These are phyloP conservation scores for Schrenkiella parvula DNA, from an alignment of 345 rosid species.

Conservation along the genomic window DNA sequence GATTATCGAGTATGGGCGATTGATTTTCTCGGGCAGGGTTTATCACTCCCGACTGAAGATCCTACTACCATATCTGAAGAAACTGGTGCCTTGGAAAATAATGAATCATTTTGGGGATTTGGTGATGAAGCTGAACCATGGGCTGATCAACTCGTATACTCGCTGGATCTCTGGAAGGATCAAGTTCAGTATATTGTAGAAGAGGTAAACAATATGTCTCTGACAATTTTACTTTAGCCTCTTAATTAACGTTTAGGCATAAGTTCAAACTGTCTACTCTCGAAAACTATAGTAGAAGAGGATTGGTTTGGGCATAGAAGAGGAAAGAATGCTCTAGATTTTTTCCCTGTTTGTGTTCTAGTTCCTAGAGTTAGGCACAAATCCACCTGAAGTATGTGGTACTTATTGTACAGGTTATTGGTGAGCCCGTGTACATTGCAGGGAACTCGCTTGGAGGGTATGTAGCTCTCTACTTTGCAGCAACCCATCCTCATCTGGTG, in stretches of 20 bases:
- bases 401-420: conserved; percentile 55
- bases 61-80: conserved; percentile 49
- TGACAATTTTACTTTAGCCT: not conserved
- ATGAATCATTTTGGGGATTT: conserved; percentile 66
- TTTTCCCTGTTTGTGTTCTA: not conserved
- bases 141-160: conserved; percentile 75
- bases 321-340: not conserved
- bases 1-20: conserved; percentile 93
- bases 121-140: conserved; percentile 77
- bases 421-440: conserved; percentile 84
- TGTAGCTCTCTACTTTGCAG: conserved; percentile 83
- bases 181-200: conserved; percentile 73
- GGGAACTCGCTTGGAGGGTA: conserved; percentile 97
- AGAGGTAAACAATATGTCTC: conserved; percentile 50
- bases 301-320: not conserved
- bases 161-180: conserved; percentile 83
- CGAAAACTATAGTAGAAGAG: not conserved
- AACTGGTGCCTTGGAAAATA: conserved; percentile 22
- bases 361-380: not conserved
- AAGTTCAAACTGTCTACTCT: not conserved
- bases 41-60: conserved; percentile 71
- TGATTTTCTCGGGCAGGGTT: conserved; percentile 95
- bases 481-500: conserved; percentile 74
- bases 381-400: not conserved
- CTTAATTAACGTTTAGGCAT: not conserved